Percentiles rank a stretch among this genome's conserved stretches.
These are phyloP conservation scores for Pseudogymnoascus sp. DNA, from an alignment of 2,329 filamentous ascomycete genomes.

Conservation along the genomic window DNA sequence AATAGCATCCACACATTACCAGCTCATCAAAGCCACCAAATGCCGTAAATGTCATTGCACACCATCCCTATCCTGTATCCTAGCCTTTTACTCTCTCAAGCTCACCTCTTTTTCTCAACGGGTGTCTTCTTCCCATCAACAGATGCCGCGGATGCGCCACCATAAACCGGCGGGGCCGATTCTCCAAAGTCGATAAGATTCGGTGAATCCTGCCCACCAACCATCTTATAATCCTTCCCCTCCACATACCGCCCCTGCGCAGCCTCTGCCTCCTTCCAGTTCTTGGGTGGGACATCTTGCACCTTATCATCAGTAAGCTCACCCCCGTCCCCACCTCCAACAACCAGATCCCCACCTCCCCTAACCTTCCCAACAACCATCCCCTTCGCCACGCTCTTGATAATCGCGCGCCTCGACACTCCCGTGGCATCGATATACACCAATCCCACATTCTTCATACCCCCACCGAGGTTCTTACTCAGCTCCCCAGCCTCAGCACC, in stretches of 20 bases:
- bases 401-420: constrained; percentile 77
- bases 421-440: constrained; percentile 97
- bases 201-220: constrained; percentile 20
- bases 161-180: constrained; percentile 18
- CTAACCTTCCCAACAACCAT: constrained; percentile 83
- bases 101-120: constrained; percentile 6
- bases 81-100: neutral
- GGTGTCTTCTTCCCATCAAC: constrained; percentile 18
- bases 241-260: constrained; percentile 17
- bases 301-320: constrained; percentile 11
- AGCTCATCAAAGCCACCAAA: neutral
- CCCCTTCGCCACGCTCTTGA: constrained; percentile 93
- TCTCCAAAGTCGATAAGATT: constrained; percentile 20
- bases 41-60: neutral
- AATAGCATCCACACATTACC: neutral
- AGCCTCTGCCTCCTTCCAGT: constrained; percentile 23
- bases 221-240: constrained; percentile 16
- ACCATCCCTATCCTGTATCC: neutral
- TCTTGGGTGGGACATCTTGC: neutral
- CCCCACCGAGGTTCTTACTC: constrained; percentile 66
- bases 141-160: constrained; percentile 18
- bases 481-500: constrained; percentile 77
- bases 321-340: constrained; percentile 47
- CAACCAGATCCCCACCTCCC: constrained; percentile 64
- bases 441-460: constrained; percentile 90